A percentile compares a stretch with the other conserved stretches of the same genome.
phyloP scores from a whole-genome alignment of 768 basidiomycete genomes.

The Suillus clintonianus region DNA sequence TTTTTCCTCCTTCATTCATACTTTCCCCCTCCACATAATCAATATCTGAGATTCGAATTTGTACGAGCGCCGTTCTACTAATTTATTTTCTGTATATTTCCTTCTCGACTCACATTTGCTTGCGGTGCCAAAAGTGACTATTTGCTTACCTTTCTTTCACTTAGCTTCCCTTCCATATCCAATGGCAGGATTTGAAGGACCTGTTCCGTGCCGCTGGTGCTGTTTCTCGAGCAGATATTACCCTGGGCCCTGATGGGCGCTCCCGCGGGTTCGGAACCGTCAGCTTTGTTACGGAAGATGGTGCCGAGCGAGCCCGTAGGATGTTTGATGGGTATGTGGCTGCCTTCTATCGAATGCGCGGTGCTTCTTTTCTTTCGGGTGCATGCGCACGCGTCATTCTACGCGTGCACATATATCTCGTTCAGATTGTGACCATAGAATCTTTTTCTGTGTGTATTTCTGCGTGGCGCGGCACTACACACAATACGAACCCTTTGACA shows the following conservation, averaged over 20 bases:
- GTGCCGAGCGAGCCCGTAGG: constrained; percentile 80
- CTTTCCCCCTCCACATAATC: constrained; percentile 1
- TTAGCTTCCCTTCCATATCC: constrained; percentile 88
- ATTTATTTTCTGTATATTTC: background rate
- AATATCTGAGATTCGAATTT: background rate
- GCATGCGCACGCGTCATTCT: background rate
- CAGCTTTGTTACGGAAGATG: constrained; percentile 77
- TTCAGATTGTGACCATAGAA: background rate
- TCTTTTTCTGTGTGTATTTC: background rate
- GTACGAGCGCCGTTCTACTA: background rate
- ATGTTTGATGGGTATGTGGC: constrained; percentile 87
- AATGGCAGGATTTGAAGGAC: constrained; percentile 99
- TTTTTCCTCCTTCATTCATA: background rate
- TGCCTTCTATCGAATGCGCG: background rate
- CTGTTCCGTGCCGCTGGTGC: constrained; percentile 90
- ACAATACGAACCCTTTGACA: background rate
- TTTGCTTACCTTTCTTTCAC: background rate
- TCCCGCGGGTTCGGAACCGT: constrained; percentile 94
- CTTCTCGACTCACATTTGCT: background rate
- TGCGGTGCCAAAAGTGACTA: background rate
- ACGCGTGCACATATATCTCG: background rate
- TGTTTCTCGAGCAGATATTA: constrained; percentile 89
- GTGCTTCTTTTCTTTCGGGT: background rate
- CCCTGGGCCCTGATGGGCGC: constrained; percentile 83
- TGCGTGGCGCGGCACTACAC: background rate